Conservation (phyloP, 108 stramenopile genomes). For the Pseudonitzschia delicatissima region DNA sequence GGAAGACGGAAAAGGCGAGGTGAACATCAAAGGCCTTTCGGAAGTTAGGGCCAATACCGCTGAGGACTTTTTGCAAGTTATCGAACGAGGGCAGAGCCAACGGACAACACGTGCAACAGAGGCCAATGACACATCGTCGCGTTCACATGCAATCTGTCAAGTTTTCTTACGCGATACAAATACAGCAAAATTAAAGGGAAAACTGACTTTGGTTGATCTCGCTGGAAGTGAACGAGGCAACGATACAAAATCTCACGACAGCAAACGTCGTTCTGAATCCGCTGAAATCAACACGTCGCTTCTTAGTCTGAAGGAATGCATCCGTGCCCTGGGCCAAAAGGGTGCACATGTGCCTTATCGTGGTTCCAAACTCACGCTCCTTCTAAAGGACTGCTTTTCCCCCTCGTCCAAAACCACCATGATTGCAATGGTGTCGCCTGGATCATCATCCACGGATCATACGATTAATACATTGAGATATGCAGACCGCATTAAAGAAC, state of each 20-base stretch:
- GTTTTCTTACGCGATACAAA: conserved; percentile 71
- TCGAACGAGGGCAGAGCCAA: conserved; percentile 83
- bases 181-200: conserved; percentile 68
- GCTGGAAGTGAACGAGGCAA: conserved; percentile 95
- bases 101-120: conserved; percentile 98
- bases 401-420: conserved; percentile 90
- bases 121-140: conserved; percentile 85
- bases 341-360: conserved; percentile 95
- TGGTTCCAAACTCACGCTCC: conserved; percentile 96
- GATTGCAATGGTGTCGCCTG: conserved; percentile 97
- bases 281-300: conserved; percentile 98
- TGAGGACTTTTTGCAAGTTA: conserved; percentile 71
- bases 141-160: conserved; percentile 98
- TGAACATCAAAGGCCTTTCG: conserved; percentile 84
- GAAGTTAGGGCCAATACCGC: conserved; percentile 78
- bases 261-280: conserved; percentile 90
- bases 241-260: conserved; percentile 95
- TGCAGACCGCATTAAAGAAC: conserved; percentile 94
- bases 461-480: conserved; percentile 97
- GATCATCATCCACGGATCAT: conserved; percentile 91
- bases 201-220: conserved; percentile 93
- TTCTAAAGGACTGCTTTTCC: conserved; percentile 97
- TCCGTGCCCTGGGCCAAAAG: conserved; percentile 87
- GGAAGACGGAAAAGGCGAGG: conserved; percentile 97
- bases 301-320: conserved; percentile 96